phyloP scores from a whole-genome alignment of 768 basidiomycete species.

The Russula emetica region DNA sequence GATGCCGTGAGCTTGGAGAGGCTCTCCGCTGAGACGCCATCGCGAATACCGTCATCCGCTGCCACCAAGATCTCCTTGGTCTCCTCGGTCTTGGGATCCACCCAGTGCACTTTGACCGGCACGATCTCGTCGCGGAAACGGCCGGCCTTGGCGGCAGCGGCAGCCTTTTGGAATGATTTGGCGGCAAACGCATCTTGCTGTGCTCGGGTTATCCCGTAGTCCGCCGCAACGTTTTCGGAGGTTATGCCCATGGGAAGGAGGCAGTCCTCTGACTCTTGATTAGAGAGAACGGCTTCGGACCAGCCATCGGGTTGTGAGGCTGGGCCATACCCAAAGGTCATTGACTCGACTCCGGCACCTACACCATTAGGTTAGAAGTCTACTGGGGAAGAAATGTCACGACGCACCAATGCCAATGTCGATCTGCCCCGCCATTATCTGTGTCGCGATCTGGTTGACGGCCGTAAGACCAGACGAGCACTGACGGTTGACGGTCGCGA shows the following conservation, averaged over 20 bases:
- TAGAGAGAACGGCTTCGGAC: constrained; percentile 61
- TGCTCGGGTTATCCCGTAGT: constrained; percentile 68
- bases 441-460: constrained; percentile 75
- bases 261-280: constrained; percentile 74
- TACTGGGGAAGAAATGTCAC: background rate
- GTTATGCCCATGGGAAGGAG: constrained; percentile 89
- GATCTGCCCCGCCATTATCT: constrained; percentile 75
- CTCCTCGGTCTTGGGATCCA: constrained; percentile 72
- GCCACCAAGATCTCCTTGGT: constrained; percentile 66
- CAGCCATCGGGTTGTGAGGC: constrained; percentile 51
- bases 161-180: constrained; percentile 78
- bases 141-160: constrained; percentile 72
- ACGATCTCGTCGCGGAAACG: constrained; percentile 82
- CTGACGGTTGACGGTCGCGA: constrained; percentile 87
- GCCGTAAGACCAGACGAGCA: constrained; percentile 86
- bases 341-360: constrained; percentile 88
- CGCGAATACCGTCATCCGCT: constrained; percentile 80
- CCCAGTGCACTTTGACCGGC: constrained; percentile 64
- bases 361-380: background rate
- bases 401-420: constrained; percentile 80
- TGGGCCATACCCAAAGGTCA: constrained; percentile 74
- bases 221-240: constrained; percentile 84
- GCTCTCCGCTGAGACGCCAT: constrained; percentile 75
- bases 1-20: constrained; percentile 82
- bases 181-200: constrained; percentile 86